A percentile compares a stretch with the other conserved stretches of the same genome.
Evolutionary conservation across 345 rosid genomes (phyloP).

Genomic region (Carallia pectinifolia): DNA sequence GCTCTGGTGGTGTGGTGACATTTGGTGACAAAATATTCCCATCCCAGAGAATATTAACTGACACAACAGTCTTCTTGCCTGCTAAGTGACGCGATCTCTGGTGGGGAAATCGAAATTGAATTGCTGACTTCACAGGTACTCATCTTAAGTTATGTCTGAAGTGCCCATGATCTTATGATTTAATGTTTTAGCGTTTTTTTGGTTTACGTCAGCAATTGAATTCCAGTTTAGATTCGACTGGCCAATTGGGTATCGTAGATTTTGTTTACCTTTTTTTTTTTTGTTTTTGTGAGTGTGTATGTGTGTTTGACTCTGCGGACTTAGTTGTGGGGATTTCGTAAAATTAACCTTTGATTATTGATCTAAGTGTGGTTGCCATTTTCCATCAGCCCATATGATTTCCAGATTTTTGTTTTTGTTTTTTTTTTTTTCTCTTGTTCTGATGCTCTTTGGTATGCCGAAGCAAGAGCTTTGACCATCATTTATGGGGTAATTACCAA

Average conservation of each 20-base stretch:
- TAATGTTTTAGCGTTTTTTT: background rate
- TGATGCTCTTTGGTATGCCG: too few relatives aligned
- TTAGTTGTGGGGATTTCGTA: too few relatives aligned
- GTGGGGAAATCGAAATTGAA: background rate
- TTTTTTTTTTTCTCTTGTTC: too few relatives aligned
- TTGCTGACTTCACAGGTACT: background rate
- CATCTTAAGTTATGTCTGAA: background rate
- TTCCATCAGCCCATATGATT: too few relatives aligned
- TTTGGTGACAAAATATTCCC: background rate
- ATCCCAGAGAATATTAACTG: background rate
- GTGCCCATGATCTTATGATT: background rate
- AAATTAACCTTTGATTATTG: too few relatives aligned
- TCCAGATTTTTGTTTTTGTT: too few relatives aligned
- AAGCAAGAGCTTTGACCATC: too few relatives aligned
- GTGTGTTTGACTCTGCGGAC: too few relatives aligned
- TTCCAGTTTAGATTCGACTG: background rate
- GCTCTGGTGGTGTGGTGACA: conserved; percentile 40
- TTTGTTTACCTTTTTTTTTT: background rate
- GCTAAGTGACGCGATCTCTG: background rate
- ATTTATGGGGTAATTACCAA: too few relatives aligned
- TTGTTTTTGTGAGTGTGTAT: too few relatives aligned
- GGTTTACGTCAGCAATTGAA: background rate
- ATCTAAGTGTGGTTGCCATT: too few relatives aligned
- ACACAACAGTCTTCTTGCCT: background rate
- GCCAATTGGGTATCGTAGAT: background rate